Evolutionary conservation across 176 grass and related monocot species (phyloP), one percentile per base, ranked within the genome.

Genomic region (Oryza officinalis): DNA sequence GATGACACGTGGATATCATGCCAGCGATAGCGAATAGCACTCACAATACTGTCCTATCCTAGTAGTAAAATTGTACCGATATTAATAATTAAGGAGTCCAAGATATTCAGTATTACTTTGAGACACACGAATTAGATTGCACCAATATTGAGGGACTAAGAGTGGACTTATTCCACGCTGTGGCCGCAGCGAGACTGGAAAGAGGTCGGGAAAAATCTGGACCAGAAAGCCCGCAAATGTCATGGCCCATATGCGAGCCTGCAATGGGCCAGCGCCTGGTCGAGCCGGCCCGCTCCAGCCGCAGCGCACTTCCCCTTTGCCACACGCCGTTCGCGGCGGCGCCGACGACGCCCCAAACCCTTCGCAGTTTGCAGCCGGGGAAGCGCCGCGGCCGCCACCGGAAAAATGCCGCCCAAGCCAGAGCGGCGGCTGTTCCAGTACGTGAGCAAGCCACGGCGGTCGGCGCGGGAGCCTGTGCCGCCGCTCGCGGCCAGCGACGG

Each of bases 341-440:
- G 86, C 86, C 80, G 80, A 5, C 86, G 80, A 4, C 80, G 74
- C 69, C 83, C 15, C 81, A 85, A 20, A 30, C 69, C 65, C 22
- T 61, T 61, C 25, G 57, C 57, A 41, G 22, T 41, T 52, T 77
- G 18, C 40, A 57, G 33, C 28, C 6, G 32, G 9, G 13, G 1
- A 49, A 57, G 2, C 57, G 43, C 67, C 60, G 67, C 60, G 57
- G 27, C 78, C 22, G n/a, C 33, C 26, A 61, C 67, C 30, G 41
- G 31, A 47, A 52, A 15, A 44, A 90, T 90, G 88, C 60, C 80
- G 13, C 74, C 84, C 33, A 83, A 68, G 15, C 84, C 74, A 11
- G 66, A 79, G 33, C 72, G 54, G 15, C 74, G 12, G 60, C 46
- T 83, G 22, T 90, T 83, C 80, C 80, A 30, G 38, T 86, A 78